Evolutionary conservation across 2,329 filamentous ascomycete genomes (phyloP), one percentile per base, ranked within the genome.

Genomic region (Eurotiales sp.): DNA sequence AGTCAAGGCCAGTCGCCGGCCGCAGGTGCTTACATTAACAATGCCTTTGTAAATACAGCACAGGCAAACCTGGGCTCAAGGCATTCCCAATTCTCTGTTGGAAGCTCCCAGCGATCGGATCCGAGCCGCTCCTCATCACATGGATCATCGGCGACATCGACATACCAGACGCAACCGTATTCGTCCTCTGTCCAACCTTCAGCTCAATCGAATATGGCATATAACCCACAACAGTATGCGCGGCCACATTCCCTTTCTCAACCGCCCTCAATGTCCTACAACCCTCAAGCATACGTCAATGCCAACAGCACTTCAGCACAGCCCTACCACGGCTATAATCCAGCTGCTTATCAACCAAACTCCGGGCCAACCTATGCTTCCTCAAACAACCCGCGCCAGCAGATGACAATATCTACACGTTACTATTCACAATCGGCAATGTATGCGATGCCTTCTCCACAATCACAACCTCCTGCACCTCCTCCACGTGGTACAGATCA

Each of bases 151-250:
- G 66, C 68, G 10, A 60, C 72, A 56, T 71, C 73, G 12, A 72
- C 70, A 54, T 79, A 78, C 62, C 76, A 77, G 56, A 53, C 45
- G 21, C 79, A 82, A 60, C 70, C 74, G 56, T 77, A 77, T 68
- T 61, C 81, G 70, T 67, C 75, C 1, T 42, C 56, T 19, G 39
- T 54, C 3, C 50, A 63, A 25, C 29, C 51, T 3, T 34, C 53
- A 11, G 50, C 51, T 30, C 69, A 64, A 68, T 77, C 69, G 62
- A 71, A 68, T 64, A 77, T 70, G 60, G 59, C 77, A 39, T 86
- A 86, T 69, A 85, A 86, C 58, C 83, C 83, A 12, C 81, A 83
- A 61, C 73, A 81, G 60, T 86, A 82, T 66, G 75, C 72, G 41
- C 68, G 76, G 23, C 69, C 73, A 11, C 66, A 72, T 30, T 64